phyloP scores from a whole-genome alignment of 345 rosid species.

The Anastatica hierochuntica region DNA sequence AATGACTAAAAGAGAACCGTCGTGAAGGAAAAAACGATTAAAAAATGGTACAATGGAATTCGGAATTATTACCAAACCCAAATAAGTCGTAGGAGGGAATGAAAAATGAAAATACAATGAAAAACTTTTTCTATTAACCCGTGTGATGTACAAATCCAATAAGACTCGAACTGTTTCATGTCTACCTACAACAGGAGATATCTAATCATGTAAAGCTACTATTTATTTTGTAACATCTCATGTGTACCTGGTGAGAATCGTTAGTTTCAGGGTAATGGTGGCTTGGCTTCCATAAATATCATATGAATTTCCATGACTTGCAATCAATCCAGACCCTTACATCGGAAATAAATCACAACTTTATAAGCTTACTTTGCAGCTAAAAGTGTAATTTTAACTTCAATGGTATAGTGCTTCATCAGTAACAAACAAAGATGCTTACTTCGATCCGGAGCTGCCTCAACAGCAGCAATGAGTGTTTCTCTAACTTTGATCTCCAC shows the following conservation, averaged over 20 bases:
- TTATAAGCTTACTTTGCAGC: neutral
- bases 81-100: too few relatives aligned
- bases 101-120: too few relatives aligned
- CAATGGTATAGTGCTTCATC: neutral
- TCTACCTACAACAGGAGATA: neutral
- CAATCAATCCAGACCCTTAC: constrained; percentile 35
- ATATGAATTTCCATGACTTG: constrained; percentile 36
- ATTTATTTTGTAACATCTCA: neutral
- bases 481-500: constrained; percentile 40
- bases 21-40: too few relatives aligned
- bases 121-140: too few relatives aligned
- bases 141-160: too few relatives aligned
- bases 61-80: too few relatives aligned
- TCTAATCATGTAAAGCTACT: neutral
- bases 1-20: too few relatives aligned
- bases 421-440: neutral
- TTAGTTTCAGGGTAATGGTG: constrained; percentile 30
- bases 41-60: too few relatives aligned
- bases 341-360: neutral
- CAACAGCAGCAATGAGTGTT: constrained; percentile 25
- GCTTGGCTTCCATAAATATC: constrained; percentile 26
- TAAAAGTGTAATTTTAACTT: neutral
- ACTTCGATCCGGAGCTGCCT: constrained; percentile 39
- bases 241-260: constrained; percentile 39
- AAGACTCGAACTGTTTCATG: too few relatives aligned